Percentiles rank a stretch among this genome's conserved stretches.
Evolutionary conservation across 768 basidiomycete species (phyloP).

Genomic region (Cystobasidium tubakii): DNA sequence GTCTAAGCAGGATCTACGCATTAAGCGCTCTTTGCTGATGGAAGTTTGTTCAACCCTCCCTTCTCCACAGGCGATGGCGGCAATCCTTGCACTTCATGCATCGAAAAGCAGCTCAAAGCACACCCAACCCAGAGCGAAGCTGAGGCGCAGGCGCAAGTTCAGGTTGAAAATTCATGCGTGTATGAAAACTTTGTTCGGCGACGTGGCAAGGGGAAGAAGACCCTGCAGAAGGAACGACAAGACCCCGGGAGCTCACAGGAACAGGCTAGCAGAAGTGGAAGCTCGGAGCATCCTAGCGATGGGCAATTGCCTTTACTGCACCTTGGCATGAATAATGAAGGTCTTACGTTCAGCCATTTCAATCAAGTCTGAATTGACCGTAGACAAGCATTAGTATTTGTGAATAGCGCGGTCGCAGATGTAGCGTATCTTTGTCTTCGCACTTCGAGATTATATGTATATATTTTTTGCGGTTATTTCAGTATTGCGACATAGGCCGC

Average conservation of each 20-base stretch:
- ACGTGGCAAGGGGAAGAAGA: conserved; percentile 35
- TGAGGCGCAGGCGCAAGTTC: not conserved
- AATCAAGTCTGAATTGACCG: not conserved
- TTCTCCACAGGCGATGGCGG: conserved; percentile 20
- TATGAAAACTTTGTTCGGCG: conserved; percentile 25
- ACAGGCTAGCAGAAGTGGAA: not conserved
- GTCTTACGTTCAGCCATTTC: not conserved
- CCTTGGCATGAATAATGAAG: not conserved
- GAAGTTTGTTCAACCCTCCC: too few relatives aligned
- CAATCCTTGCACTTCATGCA: conserved; percentile 27
- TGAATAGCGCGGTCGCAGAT: not conserved
- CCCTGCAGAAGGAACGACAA: conserved; percentile 9
- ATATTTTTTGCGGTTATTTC: not conserved
- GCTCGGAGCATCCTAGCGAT: not conserved
- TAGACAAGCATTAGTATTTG: not conserved
- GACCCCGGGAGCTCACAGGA: not conserved
- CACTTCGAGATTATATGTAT: not conserved
- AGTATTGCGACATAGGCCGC: not conserved
- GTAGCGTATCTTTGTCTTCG: not conserved
- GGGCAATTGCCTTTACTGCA: not conserved
- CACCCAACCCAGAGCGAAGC: not conserved
- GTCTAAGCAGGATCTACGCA: not conserved
- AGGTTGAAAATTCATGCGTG: not conserved
- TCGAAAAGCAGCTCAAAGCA: conserved; percentile 27
- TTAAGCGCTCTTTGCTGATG: too few relatives aligned